Evolutionary conservation across 495 filamentous ascomycete genomes (phyloP).

Genomic region (Aspergillus incahuasiensis): DNA sequence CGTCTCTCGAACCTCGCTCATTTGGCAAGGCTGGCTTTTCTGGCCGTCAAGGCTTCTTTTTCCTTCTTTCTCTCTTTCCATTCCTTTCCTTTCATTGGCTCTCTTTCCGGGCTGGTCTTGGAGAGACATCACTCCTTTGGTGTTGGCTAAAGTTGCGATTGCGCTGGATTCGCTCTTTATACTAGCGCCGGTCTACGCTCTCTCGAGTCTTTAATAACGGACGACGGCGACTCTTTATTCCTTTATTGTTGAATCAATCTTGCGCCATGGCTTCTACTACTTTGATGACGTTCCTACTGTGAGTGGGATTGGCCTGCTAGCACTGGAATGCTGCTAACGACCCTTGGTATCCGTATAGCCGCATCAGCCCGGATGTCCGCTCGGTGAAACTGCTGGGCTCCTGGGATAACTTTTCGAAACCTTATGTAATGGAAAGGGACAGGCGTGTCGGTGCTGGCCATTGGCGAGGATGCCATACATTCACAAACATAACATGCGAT

Average conservation of each 20-base stretch:
- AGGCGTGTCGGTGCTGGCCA: slow-evolving; percentile 60
- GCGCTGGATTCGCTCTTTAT: slow-evolving; percentile 2
- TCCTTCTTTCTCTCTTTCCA: neutral
- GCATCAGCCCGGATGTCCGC: slow-evolving; percentile 59
- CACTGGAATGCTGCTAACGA: neutral
- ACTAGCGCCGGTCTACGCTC: neutral
- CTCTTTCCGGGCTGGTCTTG: slow-evolving; percentile 19
- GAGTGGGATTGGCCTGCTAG: slow-evolving; percentile 35
- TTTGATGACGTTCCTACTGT: slow-evolving; percentile 71
- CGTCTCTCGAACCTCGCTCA: neutral
- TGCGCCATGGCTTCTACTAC: slow-evolving; percentile 62
- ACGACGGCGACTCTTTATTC: neutral
- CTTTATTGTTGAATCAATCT: neutral
- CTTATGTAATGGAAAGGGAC: slow-evolving; percentile 77
- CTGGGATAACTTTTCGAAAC: slow-evolving; percentile 83
- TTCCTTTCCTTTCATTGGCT: slow-evolving; percentile 6
- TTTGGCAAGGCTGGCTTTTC: slow-evolving; percentile 1
- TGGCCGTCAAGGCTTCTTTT: slow-evolving; percentile 5
- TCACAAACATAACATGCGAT: slow-evolving; percentile 79
- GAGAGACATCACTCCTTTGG: slow-evolving; percentile 3
- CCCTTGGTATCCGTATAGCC: slow-evolving; percentile 44
- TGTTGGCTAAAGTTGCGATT: neutral
- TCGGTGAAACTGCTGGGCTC: slow-evolving; percentile 81
- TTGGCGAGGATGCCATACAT: slow-evolving; percentile 82
- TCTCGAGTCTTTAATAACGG: neutral